Evolutionary conservation across 352 stramenopile genomes (phyloP), one percentile per base, ranked within the genome.

Genomic region (Pythium rishiriense): DNA sequence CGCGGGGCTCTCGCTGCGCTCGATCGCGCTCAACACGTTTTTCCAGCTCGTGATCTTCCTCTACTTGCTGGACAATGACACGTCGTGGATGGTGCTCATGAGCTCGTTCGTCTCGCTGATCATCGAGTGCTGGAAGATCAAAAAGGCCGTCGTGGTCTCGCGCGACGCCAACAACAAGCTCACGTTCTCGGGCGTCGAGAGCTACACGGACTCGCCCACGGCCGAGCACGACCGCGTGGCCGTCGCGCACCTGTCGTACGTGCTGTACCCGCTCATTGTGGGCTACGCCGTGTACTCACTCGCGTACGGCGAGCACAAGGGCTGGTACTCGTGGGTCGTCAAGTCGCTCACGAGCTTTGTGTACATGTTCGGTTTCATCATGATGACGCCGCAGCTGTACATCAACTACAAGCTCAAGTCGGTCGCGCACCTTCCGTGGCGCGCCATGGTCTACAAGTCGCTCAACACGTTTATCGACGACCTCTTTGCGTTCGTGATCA

Each of bases 361-460:
- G 37, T 99, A 99, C 71, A 95, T 96, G 62, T 99, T 99, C 72
- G 97, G 97, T n/a, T 99, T 99, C 70, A 97, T 99, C 70, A 98
- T 98, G 89, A 99, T 99, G 96, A 99, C 96, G 35, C 97, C 97
- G 58, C 97, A 99, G 77, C 68, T 99, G 17, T 99, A 98, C 73
- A 98, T 99, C 71, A 99, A 99, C 71, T 99, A 98, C 87, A 98
- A 98, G 74, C 88, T 99, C 64, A 97, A 99, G 83, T 97, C 80
- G 48, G 95, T 98, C 46, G 95, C 94, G 10, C 93, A 98, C 69
- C 78, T 99, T 58, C 97, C 97, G 42, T 99, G 97, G 96, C 88
- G 95, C 66, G 94, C 96, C 22, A 96, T 99, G 87, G 87, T 98
- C 26, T 99, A 99, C 87, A 98, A 98, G 74, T 99, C 90, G 71